These are phyloP conservation scores for Picea abies DNA, from an alignment of 83 land plant genomes.

Conservation along the genomic window DNA sequence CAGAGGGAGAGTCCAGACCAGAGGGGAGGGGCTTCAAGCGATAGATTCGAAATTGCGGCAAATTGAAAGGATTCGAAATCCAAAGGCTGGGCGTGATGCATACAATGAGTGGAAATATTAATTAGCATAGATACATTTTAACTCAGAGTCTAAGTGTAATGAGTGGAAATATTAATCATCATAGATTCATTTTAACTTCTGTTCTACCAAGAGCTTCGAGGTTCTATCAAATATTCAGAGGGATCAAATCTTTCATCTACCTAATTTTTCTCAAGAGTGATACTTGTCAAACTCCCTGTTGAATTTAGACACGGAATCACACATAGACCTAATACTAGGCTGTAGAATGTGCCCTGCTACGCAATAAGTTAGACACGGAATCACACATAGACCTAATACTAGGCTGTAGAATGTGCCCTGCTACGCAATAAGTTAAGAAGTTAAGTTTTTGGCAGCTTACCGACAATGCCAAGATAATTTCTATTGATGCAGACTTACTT, in stretches of 20 bases:
- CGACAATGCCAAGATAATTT: constrained; percentile 51
- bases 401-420: too few relatives aligned
- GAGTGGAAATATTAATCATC: constrained; percentile 36
- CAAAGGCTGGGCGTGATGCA: constrained; percentile 38
- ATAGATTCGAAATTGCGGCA: constrained; percentile 54
- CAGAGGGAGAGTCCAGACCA: neutral
- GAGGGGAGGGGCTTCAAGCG: constrained; percentile 12
- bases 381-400: too few relatives aligned
- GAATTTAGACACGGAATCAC: too few relatives aligned
- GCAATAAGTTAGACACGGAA: too few relatives aligned
- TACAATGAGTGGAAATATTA: constrained; percentile 56
- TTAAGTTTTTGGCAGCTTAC: constrained; percentile 62
- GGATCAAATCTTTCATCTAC: too few relatives aligned
- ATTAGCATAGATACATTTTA: constrained; percentile 10
- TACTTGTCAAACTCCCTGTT: too few relatives aligned
- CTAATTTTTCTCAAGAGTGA: too few relatives aligned
- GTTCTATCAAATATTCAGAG: too few relatives aligned
- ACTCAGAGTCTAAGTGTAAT: constrained; percentile 42
- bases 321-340: too few relatives aligned
- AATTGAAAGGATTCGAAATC: constrained; percentile 34
- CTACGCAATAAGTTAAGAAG: constrained; percentile 16
- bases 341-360: too few relatives aligned
- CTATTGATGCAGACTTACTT: constrained; percentile 60
- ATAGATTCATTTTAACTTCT: too few relatives aligned
- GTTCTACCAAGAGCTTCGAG: too few relatives aligned